phyloP scores from a whole-genome alignment of 768 basidiomycete species.

The Panellus pusillus region DNA sequence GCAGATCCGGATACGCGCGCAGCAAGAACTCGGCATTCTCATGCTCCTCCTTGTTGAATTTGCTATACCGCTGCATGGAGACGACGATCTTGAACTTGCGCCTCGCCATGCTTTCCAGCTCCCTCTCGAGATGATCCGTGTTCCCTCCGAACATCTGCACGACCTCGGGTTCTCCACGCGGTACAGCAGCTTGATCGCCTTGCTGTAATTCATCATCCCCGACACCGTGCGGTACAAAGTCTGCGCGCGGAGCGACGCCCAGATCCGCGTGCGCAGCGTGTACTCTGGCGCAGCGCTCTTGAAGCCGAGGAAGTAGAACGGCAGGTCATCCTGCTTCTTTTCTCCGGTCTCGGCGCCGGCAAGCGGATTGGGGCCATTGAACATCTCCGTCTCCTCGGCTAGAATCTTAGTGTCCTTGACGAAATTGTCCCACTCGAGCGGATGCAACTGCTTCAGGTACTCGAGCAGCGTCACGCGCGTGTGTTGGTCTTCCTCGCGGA shows the following conservation, averaged over 20 bases:
- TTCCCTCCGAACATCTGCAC: constrained; percentile 97
- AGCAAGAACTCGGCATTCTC: constrained; percentile 98
- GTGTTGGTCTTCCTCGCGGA: constrained; percentile 96
- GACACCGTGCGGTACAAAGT: constrained; percentile 98
- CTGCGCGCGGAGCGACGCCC: constrained; percentile 98
- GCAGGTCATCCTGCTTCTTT: constrained; percentile 92
- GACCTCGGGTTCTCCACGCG: constrained; percentile 98
- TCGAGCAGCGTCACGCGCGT: constrained; percentile 96
- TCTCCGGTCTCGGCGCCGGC: constrained; percentile 53
- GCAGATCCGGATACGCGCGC: constrained; percentile 96
- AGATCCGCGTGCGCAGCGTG: constrained; percentile 97
- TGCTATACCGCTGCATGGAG: constrained; percentile 98
- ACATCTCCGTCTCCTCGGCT: constrained; percentile 91
- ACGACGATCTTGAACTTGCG: constrained; percentile 99
- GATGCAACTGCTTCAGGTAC: constrained; percentile 97
- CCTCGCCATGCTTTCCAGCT: constrained; percentile 95
- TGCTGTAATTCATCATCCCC: constrained; percentile 99
- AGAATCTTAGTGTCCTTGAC: constrained; percentile 99
- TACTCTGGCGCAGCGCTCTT: constrained; percentile 98
- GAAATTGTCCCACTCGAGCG: constrained; percentile 99
- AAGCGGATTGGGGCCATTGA: constrained; percentile 71
- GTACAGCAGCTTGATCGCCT: constrained; percentile 99
- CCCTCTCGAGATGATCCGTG: constrained; percentile 93
- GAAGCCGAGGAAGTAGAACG: constrained; percentile 98
- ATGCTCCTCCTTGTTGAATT: constrained; percentile 99